phyloP scores from a whole-genome alignment of 2,329 filamentous ascomycete species.

The Madurella fahalii region DNA sequence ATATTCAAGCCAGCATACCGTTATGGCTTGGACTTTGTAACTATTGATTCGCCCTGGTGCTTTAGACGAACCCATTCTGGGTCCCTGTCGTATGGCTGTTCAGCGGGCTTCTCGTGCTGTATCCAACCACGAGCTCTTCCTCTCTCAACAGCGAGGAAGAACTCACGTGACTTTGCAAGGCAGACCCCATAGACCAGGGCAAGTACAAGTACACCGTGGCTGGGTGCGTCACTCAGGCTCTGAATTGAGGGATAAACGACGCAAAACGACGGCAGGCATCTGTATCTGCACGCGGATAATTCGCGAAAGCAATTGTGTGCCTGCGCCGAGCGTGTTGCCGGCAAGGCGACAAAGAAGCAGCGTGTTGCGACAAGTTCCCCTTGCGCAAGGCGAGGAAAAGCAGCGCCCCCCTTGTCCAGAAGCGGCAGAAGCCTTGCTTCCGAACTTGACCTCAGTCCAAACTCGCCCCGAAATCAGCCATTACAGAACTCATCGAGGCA shows the following conservation, averaged over 20 bases:
- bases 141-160: too few relatives aligned
- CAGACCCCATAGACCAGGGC: not conserved
- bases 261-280: not conserved
- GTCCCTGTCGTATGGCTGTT: too few relatives aligned
- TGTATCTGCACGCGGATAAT: not conserved
- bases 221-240: not conserved
- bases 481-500: constrained; percentile 50
- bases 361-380: not conserved
- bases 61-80: too few relatives aligned
- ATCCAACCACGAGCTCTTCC: too few relatives aligned
- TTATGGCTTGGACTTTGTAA: too few relatives aligned
- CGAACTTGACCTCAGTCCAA: constrained; percentile 55
- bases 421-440: constrained; percentile 32
- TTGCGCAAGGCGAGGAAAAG: constrained; percentile 12
- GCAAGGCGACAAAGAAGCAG: constrained; percentile 5
- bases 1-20: too few relatives aligned
- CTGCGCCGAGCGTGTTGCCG: not conserved
- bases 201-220: constrained; percentile 1
- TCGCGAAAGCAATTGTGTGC: not conserved
- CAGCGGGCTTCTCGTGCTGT: too few relatives aligned
- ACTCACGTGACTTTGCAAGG: constrained; percentile 11
- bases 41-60: too few relatives aligned
- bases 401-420: constrained; percentile 24
- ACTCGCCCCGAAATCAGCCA: constrained; percentile 48
- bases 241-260: not conserved